phyloP scores from a whole-genome alignment of 2,329 filamentous ascomycete species.

The Hypomyces rosellus region DNA sequence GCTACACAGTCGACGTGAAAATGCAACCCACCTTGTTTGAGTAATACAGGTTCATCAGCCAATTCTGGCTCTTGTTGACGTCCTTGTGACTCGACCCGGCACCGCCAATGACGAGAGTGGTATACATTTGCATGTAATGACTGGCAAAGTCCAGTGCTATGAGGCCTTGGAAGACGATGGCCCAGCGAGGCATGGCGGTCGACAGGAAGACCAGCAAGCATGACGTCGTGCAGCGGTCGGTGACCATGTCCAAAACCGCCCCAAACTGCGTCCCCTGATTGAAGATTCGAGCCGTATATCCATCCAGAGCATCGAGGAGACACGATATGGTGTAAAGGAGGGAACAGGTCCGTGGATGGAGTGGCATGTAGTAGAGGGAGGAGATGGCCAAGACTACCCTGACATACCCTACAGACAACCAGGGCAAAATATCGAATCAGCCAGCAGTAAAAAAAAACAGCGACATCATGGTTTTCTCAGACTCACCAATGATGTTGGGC shows the following conservation, averaged over 20 bases:
- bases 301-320: constrained; percentile 88
- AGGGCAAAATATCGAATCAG: constrained; percentile 16
- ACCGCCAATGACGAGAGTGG: constrained; percentile 68
- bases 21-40: constrained; percentile 89
- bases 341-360: constrained; percentile 89
- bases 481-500: constrained; percentile 67
- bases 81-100: constrained; percentile 80
- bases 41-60: constrained; percentile 89
- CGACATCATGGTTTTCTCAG: constrained; percentile 11
- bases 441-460: neutral
- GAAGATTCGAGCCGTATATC: constrained; percentile 68
- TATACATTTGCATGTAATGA: constrained; percentile 98
- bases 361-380: constrained; percentile 96
- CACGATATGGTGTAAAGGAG: constrained; percentile 87
- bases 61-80: constrained; percentile 76
- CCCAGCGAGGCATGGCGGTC: constrained; percentile 89
- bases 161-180: constrained; percentile 85
- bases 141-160: constrained; percentile 88
- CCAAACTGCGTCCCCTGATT: constrained; percentile 91
- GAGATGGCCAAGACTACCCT: constrained; percentile 74
- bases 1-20: neutral
- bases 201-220: constrained; percentile 90
- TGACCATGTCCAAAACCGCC: constrained; percentile 96
- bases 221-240: constrained; percentile 89
- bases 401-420: constrained; percentile 54